Evolutionary conservation across 768 basidiomycete species (phyloP), one percentile per base, ranked within the genome.

Genomic region (Tephrocybe sp.): DNA sequence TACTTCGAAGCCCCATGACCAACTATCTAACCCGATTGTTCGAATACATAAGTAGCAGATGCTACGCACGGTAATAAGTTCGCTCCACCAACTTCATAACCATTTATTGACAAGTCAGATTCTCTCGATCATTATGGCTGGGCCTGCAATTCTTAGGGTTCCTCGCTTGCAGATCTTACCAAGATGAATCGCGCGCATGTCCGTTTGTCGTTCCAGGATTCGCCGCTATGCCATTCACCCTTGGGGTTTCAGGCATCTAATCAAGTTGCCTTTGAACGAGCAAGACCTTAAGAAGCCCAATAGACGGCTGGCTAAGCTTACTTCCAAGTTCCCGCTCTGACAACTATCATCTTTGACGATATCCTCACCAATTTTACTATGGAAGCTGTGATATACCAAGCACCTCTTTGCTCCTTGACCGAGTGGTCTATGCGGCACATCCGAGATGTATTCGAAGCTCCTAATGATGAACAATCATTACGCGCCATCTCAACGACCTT

Each of bases 361-460:
- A 46, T 35, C n/a, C n/a, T 21, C 43, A 21, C 21, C 13, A 32
- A 27, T 32, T 21, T 27, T 44, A 40, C 25, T 26, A 60, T 58
- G 57, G 54, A 60, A 51, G 16, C 48, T 24, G 47, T 26, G 35
- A 51, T 31, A 40, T 32, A 46, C 22, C 12, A 24, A 18, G 25
- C 27, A 26, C 62, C 63, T 56, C 70, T 79, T 22, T 60, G 69
- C 37, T 69, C 74, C 12, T 62, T 82, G 52, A 68, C 73, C 16
- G 66, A 75, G 4, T 82, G 80, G 80, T 81, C 80, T 3, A 53
- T 62, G 18, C 64, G 68, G 49, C 79, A 78, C 59, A 80, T 80
- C 54, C 66, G 63, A 30, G 66, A 62, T 39, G 67, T 82, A 41
- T 82, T 82, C 58, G 79, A 81, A 58, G 75, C 78, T 1, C 60